Evolutionary conservation across 192 early-diverging fungal species (phyloP).

Genomic region (Thamnidium elegans): DNA sequence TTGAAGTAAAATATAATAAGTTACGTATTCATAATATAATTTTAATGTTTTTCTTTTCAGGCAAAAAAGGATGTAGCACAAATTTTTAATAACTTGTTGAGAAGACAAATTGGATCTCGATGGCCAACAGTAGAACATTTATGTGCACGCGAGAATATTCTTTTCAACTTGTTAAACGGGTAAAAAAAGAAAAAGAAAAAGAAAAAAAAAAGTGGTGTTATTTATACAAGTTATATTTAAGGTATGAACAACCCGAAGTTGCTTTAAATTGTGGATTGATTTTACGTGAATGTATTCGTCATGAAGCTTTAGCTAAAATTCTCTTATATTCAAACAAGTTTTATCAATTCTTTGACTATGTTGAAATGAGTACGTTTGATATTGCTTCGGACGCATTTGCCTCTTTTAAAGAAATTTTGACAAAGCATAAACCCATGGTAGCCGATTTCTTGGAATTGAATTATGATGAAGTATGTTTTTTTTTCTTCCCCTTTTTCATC

Average conservation of each 20-base stretch:
- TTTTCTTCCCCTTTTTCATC: neutral
- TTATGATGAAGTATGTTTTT: slow-evolving; percentile 71
- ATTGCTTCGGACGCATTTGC: slow-evolving; percentile 98
- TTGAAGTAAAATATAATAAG: slow-evolving; percentile 57
- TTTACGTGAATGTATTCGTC: slow-evolving; percentile 92
- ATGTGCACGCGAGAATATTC: slow-evolving; percentile 75
- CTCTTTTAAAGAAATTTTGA: slow-evolving; percentile 95
- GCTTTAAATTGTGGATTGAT: slow-evolving; percentile 98
- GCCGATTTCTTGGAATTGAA: slow-evolving; percentile 83
- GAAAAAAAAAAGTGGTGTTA: slow-evolving; percentile 4
- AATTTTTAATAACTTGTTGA: slow-evolving; percentile 95
- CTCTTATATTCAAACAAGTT: slow-evolving; percentile 84
- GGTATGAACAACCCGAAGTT: slow-evolving; percentile 94
- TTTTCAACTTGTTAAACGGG: slow-evolving; percentile 81
- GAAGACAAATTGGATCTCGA: slow-evolving; percentile 90
- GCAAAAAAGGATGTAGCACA: slow-evolving; percentile 96
- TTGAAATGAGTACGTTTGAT: slow-evolving; percentile 97
- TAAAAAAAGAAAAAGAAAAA: slow-evolving; percentile 30
- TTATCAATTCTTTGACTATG: slow-evolving; percentile 93
- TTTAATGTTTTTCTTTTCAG: slow-evolving; percentile 34
- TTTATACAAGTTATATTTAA: slow-evolving; percentile 20
- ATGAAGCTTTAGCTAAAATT: slow-evolving; percentile 86
- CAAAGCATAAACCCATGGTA: slow-evolving; percentile 90
- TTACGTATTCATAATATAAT: neutral
- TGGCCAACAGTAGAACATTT: slow-evolving; percentile 97